Base-by-base conservation (phyloP, 805 yeast species). In the Brettanomyces nanus region DNA sequence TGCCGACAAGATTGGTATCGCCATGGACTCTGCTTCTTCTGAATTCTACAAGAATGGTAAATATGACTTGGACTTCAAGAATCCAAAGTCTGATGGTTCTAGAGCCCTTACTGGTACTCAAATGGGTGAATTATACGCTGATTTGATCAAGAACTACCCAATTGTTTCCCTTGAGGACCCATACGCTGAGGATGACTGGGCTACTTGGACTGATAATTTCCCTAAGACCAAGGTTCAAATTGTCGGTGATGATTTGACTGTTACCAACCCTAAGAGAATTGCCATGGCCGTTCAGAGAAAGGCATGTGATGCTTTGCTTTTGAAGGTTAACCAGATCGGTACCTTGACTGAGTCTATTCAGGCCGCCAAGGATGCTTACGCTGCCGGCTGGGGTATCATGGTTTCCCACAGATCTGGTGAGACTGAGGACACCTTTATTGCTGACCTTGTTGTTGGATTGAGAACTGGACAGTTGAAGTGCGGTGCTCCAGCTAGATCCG, bases 361-460 rank as follows among this genome's bases (percentile, higher is more conserved):
- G 68, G 97, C 97, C 61, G 97, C 97, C 61, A 71, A 84, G 67
- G 92, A 84, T 69, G 85, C 97, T 43, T 89, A 78, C 73, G 80
- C 78, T 51, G 97, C 96, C 50, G 86, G 86, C 63, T 90, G 98
- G 98, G 97, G 97, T 77, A 96, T 89, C 64, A 89, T 90, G 97
- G 97, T 92, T 59, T 89, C 97, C 61, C 98, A 90, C 86, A 87
- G 98, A 81, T 89, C 97, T 58, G 98, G 98, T 75, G 98, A 90
- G 79, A 89, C 97, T 54, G 98, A 92, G 76, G 98, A 92, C 73
- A 82, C 94, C 61, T 81, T 85, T 75, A 90, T 90, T 68, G 97
- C 98, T 62, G 97, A 90, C 71, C 78, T 90, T 65, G 75, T 86
- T 60, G 98, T 92, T 59, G 97, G 97, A 77, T 78, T 90, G 68